Evolutionary conservation across 768 basidiomycete species (phyloP), one percentile per base, ranked within the genome.

Genomic region (Cantharellus anzutake): DNA sequence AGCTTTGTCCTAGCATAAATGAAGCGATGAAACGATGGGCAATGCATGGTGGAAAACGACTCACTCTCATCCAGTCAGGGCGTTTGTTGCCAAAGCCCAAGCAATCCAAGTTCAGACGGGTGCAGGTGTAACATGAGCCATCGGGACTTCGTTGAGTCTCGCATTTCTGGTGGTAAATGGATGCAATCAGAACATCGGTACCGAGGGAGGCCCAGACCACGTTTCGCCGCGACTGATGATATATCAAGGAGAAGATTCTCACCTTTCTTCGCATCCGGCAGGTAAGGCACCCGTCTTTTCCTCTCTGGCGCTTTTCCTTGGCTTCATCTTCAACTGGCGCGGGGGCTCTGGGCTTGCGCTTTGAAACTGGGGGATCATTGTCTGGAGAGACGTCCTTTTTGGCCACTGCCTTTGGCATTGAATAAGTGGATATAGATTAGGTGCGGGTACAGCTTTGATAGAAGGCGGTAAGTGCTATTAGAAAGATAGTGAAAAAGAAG

Each of bases 11-110:
- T 55, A 48, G 44, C 11, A 48, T 48, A 37, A 55, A 55, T 11
- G 35, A 11, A 55, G 52, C 14, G 52, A 37, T 55, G 52, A 55
- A 55, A 1, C 14, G 11, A 37, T 11, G 52, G 35, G 35, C 11
- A 37, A 37, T 37, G 52, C 11, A 55, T 42, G 16, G 56, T 5
- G 14, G 34, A 59, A 20, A 20, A 1, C 39, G 20, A 61, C 60
- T n/a, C 11, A 61, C 60, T 60, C 56, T 61, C 60, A 61, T 62
- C 60, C 60, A 61, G 35, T 61, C 60, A 29, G 60, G 60, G 34
- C 62, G 53, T 34, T 62, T 62, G 44, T 53, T 40, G 38, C 62
- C 61, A 42, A 50, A 63, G 50, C 62, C 62, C 34, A 63, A 56
- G 44, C 62, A 63, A 20, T 63, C 62, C 44, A 63, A 39, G 34